Evolutionary conservation across 2,329 filamentous ascomycete species (phyloP).

Genomic region (Dothiorella sarmentorum): DNA sequence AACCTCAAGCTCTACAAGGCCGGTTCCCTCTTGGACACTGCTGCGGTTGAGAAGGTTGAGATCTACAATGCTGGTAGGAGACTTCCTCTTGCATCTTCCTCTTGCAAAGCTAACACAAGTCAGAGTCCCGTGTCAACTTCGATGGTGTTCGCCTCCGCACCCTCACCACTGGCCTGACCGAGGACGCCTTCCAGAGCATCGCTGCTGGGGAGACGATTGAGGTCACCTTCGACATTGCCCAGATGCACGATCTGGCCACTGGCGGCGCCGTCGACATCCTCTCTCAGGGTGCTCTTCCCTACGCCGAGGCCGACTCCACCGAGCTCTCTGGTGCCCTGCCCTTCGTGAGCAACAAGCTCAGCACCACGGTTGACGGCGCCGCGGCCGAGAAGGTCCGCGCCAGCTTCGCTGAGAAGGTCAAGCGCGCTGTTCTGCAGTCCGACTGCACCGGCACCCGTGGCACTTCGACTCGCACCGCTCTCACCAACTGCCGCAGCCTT

Average conservation of each 20-base stretch:
- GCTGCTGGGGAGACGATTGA: conserved; percentile 48
- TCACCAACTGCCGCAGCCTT: conserved; percentile 53
- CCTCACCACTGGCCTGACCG: conserved; percentile 46
- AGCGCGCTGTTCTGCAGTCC: conserved; percentile 49
- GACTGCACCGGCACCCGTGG: conserved; percentile 53
- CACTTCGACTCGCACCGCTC: conserved; percentile 47
- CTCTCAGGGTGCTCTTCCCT: conserved; percentile 55
- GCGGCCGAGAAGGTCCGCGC: conserved; percentile 50
- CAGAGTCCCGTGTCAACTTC: conserved; percentile 47
- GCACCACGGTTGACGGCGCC: conserved; percentile 55
- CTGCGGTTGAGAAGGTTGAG: conserved; percentile 52
- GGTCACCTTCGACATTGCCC: conserved; percentile 54
- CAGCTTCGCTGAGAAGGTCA: conserved; percentile 45
- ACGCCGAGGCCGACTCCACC: conserved; percentile 51
- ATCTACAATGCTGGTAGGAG: conserved; percentile 49
- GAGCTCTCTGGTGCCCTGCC: conserved; percentile 54
- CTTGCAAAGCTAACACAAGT: neutral
- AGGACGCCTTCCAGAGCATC: conserved; percentile 52
- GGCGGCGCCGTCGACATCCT: conserved; percentile 56
- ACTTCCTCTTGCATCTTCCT: neutral
- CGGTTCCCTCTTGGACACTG: conserved; percentile 50
- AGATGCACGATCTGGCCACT: conserved; percentile 52
- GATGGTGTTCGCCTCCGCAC: conserved; percentile 51
- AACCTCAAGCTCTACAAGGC: conserved; percentile 53
- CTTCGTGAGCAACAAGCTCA: conserved; percentile 59